These are phyloP conservation scores for Russula lepida DNA, from an alignment of 768 basidiomycete species.

Conservation along the genomic window DNA sequence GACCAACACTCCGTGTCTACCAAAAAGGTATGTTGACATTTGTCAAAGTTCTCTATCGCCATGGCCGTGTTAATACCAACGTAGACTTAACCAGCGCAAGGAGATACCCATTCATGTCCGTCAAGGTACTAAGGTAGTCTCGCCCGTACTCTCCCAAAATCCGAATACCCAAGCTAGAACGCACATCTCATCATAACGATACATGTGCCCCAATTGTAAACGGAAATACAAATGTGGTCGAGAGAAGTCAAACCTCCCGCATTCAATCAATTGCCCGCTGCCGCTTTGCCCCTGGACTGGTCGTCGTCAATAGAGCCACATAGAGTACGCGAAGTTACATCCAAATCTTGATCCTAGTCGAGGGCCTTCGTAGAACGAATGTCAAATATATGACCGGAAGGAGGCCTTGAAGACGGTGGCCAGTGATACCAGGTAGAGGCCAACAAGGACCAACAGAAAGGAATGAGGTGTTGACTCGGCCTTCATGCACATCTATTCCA, in stretches of 20 bases:
- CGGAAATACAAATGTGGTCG: neutral
- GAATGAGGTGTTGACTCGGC: no score
- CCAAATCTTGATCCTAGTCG: neutral
- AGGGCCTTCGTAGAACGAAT: no score
- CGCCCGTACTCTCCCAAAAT: no score
- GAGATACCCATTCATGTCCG: neutral
- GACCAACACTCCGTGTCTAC: neutral
- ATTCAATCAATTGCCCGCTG: neutral
- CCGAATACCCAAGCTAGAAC: neutral
- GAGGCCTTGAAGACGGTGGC: neutral
- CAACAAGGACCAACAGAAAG: no score
- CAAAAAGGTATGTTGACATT: neutral
- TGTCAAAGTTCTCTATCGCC: neutral
- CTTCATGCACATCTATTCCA: no score
- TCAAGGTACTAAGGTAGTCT: neutral
- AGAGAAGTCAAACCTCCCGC: neutral
- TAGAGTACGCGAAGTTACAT: neutral
- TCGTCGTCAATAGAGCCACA: neutral
- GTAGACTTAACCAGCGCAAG: neutral
- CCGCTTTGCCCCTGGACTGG: neutral
- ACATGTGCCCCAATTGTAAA: neutral
- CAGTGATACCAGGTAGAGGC: no score
- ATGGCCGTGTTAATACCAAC: neutral
- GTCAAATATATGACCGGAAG: neutral
- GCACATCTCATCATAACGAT: neutral